phyloP scores from a whole-genome alignment of 2,329 filamentous ascomycete species.

The Aspergillus flavus region DNA sequence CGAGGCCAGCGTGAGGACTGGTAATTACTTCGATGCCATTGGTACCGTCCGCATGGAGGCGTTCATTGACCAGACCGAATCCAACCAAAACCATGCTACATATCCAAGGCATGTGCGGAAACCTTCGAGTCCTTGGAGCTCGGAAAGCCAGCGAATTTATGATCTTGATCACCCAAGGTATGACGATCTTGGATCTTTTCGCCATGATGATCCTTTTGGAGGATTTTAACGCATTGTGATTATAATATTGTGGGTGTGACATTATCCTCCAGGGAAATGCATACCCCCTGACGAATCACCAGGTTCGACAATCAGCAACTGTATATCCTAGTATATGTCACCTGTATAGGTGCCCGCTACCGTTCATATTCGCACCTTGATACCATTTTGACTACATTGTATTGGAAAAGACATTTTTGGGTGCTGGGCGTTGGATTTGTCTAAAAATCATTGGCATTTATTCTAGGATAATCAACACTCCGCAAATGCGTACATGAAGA shows the following conservation, averaged over 20 bases:
- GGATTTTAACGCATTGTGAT: conserved; percentile 39
- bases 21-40: conserved; percentile 79
- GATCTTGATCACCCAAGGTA: conserved; percentile 39
- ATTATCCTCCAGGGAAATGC: not conserved
- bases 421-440: not conserved
- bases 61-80: conserved; percentile 68
- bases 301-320: not conserved
- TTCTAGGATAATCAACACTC: not conserved
- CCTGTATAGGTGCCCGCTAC: not conserved
- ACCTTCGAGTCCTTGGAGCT: conserved; percentile 37
- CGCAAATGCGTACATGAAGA: not conserved
- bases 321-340: not conserved
- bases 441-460: not conserved
- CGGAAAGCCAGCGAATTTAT: conserved; percentile 25
- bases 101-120: conserved; percentile 31
- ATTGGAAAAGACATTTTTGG: not conserved
- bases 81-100: conserved; percentile 28
- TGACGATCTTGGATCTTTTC: conserved; percentile 41
- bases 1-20: conserved; percentile 51
- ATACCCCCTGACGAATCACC: not conserved
- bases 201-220: conserved; percentile 49
- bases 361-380: not conserved
- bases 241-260: not conserved
- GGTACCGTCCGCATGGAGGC: conserved; percentile 97
- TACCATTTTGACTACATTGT: not conserved